Percentiles rank a stretch among this genome's conserved stretches.
phyloP scores from a whole-genome alignment of 768 basidiomycete genomes.

The Termitomyces sp. region DNA sequence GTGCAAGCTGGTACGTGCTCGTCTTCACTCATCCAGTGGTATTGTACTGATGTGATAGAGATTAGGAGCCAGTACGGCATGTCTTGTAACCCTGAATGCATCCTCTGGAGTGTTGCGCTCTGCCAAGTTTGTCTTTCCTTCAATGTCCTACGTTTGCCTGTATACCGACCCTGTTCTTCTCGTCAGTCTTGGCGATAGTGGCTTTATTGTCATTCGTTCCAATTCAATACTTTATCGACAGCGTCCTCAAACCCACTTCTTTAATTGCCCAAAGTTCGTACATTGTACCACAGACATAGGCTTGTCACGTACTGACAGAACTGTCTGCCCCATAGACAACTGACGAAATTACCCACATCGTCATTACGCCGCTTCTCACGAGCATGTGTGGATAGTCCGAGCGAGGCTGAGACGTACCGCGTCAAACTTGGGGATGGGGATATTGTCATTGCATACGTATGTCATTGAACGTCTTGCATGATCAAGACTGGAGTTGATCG shows the following conservation, averaged over 20 bases:
- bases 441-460: slow-evolving; percentile 45
- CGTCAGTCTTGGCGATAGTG: slow-evolving; percentile 72
- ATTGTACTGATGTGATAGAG: slow-evolving; percentile 4
- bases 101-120: slow-evolving; percentile 70
- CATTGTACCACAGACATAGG: slow-evolving; percentile 6
- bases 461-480: slow-evolving; percentile 1
- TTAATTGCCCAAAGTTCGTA: slow-evolving; percentile 50
- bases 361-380: slow-evolving; percentile 36
- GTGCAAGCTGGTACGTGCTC: slow-evolving; percentile 57
- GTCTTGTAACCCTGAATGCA: slow-evolving; percentile 68
- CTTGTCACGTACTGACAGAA: background rate
- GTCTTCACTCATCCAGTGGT: slow-evolving; percentile 15
- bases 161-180: background rate
- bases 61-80: slow-evolving; percentile 81
- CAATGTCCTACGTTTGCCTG: background rate
- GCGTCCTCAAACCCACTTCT: slow-evolving; percentile 46
- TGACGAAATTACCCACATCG: slow-evolving; percentile 48
- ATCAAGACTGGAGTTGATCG: background rate
- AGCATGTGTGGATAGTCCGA: slow-evolving; percentile 51
- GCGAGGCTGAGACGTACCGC: slow-evolving; percentile 40
- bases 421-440: slow-evolving; percentile 45
- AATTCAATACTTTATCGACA: slow-evolving; percentile 56
- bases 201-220: slow-evolving; percentile 66
- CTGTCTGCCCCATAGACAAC: slow-evolving; percentile 34
- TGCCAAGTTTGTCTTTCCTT: slow-evolving; percentile 54